Base-by-base conservation (phyloP, 2,329 filamentous ascomycete genomes). In the Ophiostoma novo-ulmi region DNA sequence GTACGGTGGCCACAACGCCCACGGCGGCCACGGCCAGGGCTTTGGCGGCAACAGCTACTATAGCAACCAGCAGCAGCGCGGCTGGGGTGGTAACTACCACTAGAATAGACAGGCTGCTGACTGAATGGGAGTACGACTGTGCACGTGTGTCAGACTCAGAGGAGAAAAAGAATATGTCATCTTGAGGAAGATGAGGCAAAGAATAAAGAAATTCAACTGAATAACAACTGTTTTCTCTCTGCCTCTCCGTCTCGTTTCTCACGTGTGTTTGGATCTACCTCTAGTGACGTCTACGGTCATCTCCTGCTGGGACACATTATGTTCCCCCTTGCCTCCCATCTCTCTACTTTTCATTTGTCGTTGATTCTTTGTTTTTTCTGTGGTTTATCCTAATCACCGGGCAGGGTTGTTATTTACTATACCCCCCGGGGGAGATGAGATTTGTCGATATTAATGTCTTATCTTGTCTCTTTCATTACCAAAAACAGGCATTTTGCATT, bases 41-140 rank as follows among this genome's bases (percentile, higher is more conserved):
- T 85, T 84, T 70, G 80, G 82, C 73, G 80, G 79, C 73, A 80
- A 80, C 72, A 81, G 79, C 74, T 84, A 84, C 79, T 85, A 85
- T 77, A 81, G 76, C 70, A 79, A 83, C 74, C 80, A 81, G 75
- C 83, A 83, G 73, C 82, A 83, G 73, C 82, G 84, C 74, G 85
- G 85, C 76, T 88, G 85, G 85, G 85, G 86, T 75, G 83, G 82
- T 75, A 88, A 88, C 82, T 88, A 88, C 81, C 76, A 79, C 71
- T 78, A 77, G 64, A 11, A 11, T n/a, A 17, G 26, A 14, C 11
- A n/a, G 26, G 35, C 10, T 55, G 13, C 35, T 17, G 58, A 36
- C 22, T 58, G 52, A 10, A 6, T 14, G 44, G 7, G 52, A 10
- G n/a, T 11, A 55, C 52, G n/a, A 10, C 20, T 55, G 20, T 61